Evolutionary conservation across 768 basidiomycete genomes (phyloP).

Genomic region (Tricholoma sp.): DNA sequence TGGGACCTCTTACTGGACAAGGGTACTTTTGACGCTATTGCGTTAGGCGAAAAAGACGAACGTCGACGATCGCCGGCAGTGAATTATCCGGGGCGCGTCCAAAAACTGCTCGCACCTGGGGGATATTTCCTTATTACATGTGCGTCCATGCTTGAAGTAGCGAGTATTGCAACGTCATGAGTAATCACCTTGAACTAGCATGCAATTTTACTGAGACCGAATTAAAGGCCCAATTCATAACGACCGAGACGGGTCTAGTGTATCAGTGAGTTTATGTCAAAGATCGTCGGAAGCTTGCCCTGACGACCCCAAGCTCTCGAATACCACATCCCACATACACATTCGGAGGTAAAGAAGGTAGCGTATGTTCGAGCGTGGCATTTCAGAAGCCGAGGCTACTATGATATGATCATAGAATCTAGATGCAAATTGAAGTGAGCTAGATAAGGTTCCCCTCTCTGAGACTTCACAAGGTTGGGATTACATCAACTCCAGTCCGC

Average conservation of each 20-base stretch:
- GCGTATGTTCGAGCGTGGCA: constrained; percentile 63
- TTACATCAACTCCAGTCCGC: constrained; percentile 54
- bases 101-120: constrained; percentile 53
- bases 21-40: constrained; percentile 87
- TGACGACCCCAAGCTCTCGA: constrained; percentile 45
- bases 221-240: constrained; percentile 48
- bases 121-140: constrained; percentile 79
- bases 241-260: constrained; percentile 40
- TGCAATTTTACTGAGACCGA: constrained; percentile 87
- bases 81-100: constrained; percentile 57
- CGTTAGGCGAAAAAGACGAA: constrained; percentile 56
- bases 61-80: constrained; percentile 47
- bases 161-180: not conserved
- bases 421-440: not conserved
- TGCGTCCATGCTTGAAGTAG: constrained; percentile 28
- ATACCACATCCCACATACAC: constrained; percentile 67
- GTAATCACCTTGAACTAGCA: constrained; percentile 31
- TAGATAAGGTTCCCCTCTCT: not conserved
- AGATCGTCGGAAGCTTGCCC: not conserved
- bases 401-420: not conserved
- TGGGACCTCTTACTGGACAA: constrained; percentile 85
- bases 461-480: constrained; percentile 27
- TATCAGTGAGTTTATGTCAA: constrained; percentile 53
- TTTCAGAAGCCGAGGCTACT: constrained; percentile 39
- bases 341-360: constrained; percentile 77